These are phyloP conservation scores for Aurifilum marmelostoma DNA, from an alignment of 2,329 filamentous ascomycete genomes.

Conservation along the genomic window DNA sequence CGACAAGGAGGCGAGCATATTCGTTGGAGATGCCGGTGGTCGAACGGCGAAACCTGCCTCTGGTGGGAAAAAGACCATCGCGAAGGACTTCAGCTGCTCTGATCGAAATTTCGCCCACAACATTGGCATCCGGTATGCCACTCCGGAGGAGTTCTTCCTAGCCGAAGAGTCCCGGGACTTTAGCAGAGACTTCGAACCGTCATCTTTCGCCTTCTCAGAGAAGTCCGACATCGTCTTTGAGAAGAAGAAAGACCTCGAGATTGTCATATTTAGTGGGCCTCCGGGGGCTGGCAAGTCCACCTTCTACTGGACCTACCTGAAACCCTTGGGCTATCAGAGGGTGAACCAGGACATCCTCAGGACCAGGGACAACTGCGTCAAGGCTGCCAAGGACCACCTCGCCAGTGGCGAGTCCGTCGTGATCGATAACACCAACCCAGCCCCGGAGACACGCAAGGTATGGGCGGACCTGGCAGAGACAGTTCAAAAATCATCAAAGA, in stretches of 20 bases:
- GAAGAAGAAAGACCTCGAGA: slow-evolving; percentile 68
- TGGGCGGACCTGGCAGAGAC: slow-evolving; percentile 75
- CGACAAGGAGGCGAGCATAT: slow-evolving; percentile 75
- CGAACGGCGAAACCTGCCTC: slow-evolving; percentile 40
- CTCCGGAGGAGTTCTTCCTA: slow-evolving; percentile 92
- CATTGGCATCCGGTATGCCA: slow-evolving; percentile 76
- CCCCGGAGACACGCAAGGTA: slow-evolving; percentile 72
- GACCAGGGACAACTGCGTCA: slow-evolving; percentile 68
- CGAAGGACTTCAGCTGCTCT: slow-evolving; percentile 67
- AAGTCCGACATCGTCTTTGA: slow-evolving; percentile 48
- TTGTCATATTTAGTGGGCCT: slow-evolving; percentile 85
- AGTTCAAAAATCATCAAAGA: slow-evolving; percentile 43
- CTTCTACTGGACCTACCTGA: slow-evolving; percentile 78
- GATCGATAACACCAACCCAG: slow-evolving; percentile 95
- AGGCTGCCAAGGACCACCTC: slow-evolving; percentile 69
- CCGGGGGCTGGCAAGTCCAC: slow-evolving; percentile 92
- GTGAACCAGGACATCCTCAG: slow-evolving; percentile 92
- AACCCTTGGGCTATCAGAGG: slow-evolving; percentile 78
- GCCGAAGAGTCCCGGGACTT: slow-evolving; percentile 68
- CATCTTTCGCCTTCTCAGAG: slow-evolving; percentile 50
- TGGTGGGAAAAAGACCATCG: slow-evolving; percentile 34
- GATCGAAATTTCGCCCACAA: slow-evolving; percentile 85
- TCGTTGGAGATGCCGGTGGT: slow-evolving; percentile 85
- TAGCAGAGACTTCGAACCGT: slow-evolving; percentile 71
- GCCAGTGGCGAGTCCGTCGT: slow-evolving; percentile 69